phyloP scores from a whole-genome alignment of 192 early-diverging fungal species.

The Coemansia sp. region DNA sequence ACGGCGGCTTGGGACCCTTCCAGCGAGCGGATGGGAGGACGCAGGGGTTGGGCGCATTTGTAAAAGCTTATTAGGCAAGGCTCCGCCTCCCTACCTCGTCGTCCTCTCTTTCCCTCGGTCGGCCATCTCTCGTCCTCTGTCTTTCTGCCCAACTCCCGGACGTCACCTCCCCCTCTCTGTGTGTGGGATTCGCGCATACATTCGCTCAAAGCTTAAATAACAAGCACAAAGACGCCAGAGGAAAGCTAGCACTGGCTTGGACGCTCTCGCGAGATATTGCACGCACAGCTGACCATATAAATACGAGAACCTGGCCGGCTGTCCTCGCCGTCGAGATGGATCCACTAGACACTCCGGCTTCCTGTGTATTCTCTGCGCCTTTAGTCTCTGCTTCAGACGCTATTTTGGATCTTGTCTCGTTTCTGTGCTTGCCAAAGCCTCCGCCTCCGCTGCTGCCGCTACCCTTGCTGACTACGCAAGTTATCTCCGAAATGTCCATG shows the following conservation, averaged over 20 bases:
- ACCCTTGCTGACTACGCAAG: neutral
- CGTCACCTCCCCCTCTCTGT: neutral
- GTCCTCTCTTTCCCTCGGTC: neutral
- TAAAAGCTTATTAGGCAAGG: constrained; percentile 8
- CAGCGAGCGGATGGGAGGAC: neutral
- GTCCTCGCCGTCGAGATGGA: neutral
- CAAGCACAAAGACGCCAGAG: too few species aligned
- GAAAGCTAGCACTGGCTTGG: neutral
- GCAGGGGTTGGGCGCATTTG: constrained; percentile 1
- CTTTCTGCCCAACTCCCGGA: too few species aligned
- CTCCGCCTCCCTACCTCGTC: neutral
- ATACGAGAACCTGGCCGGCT: neutral
- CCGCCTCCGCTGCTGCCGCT: neutral
- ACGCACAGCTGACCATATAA: neutral
- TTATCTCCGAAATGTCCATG: neutral
- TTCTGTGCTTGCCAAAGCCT: neutral
- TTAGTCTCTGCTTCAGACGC: neutral
- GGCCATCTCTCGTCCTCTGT: neutral
- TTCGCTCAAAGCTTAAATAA: constrained; percentile 17
- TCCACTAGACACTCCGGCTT: neutral
- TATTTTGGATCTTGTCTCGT: neutral
- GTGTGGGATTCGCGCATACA: constrained; percentile 1
- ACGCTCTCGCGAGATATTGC: neutral
- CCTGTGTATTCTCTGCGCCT: neutral
- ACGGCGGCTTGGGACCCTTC: neutral